Conservation (phyloP, 495 filamentous ascomycete species). For the Daldinia vernicosa region DNA sequence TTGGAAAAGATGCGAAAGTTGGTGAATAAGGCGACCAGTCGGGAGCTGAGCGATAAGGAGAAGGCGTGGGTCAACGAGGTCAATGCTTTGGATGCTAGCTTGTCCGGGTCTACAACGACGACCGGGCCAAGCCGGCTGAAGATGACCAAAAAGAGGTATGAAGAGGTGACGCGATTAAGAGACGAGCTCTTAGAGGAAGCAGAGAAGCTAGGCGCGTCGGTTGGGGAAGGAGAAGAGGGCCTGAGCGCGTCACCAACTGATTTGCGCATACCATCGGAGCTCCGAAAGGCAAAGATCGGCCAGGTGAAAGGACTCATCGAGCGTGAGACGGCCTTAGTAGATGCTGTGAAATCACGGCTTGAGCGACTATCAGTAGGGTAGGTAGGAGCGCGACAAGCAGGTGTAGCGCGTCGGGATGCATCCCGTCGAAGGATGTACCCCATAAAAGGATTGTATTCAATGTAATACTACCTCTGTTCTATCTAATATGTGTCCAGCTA, state of each 20-base stretch:
- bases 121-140: conserved; percentile 43
- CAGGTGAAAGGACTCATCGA: conserved; percentile 77
- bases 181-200: conserved; percentile 63
- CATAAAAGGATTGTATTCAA: conserved; percentile 35
- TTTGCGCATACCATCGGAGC: conserved; percentile 68
- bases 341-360: conserved; percentile 63
- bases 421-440: conserved; percentile 15
- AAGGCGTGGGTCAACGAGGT: conserved; percentile 74
- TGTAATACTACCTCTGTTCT: conserved; percentile 36
- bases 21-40: conserved; percentile 64
- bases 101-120: conserved; percentile 52
- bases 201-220: conserved; percentile 48
- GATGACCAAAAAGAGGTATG: conserved; percentile 57
- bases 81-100: conserved; percentile 54
- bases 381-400: conserved; percentile 15
- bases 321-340: conserved; percentile 67
- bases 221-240: conserved; percentile 44
- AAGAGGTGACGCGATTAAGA: conserved; percentile 56
- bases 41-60: conserved; percentile 78
- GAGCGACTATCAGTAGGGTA: conserved; percentile 52
- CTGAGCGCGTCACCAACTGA: conserved; percentile 42
- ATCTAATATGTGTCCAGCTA: conserved; percentile 31
- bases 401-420: conserved; percentile 30
- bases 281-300: conserved; percentile 71
- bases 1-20: conserved; percentile 71